Evolutionary conservation across 2,329 filamentous ascomycete genomes (phyloP).

Genomic region (Boeremia lycopersici): DNA sequence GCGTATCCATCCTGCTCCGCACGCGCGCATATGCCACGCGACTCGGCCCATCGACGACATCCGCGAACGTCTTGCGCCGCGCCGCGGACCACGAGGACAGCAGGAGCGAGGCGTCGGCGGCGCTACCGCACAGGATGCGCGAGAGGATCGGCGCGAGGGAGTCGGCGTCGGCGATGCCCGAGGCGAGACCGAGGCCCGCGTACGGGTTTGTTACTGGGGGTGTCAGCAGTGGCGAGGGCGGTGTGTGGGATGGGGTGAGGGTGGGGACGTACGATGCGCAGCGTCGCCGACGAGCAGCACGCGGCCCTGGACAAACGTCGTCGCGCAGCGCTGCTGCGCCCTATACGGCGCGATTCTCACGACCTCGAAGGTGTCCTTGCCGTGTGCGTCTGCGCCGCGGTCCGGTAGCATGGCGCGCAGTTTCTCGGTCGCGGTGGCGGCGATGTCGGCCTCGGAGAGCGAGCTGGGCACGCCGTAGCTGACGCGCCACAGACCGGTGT

Average conservation of each 20-base stretch:
- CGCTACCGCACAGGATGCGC: constrained; percentile 27
- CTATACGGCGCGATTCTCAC: constrained; percentile 49
- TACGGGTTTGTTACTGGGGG: constrained; percentile 45
- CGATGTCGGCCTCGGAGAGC: constrained; percentile 40
- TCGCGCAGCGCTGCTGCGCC: constrained; percentile 49
- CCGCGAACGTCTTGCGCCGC: constrained; percentile 42
- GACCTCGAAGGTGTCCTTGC: constrained; percentile 35
- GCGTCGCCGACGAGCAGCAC: constrained; percentile 49
- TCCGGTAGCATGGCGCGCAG: constrained; percentile 40
- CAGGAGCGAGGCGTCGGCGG: constrained; percentile 29
- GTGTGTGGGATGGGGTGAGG: background rate
- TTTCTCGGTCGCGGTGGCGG: constrained; percentile 33
- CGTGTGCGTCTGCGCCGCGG: constrained; percentile 22
- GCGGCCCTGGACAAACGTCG: constrained; percentile 38
- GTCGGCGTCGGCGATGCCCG: constrained; percentile 44
- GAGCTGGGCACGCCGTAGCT: constrained; percentile 47
- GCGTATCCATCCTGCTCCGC: constrained; percentile 30
- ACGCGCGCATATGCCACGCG: constrained; percentile 38
- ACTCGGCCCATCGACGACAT: constrained; percentile 44
- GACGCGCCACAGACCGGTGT: constrained; percentile 49
- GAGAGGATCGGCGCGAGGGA: constrained; percentile 37
- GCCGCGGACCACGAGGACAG: constrained; percentile 45
- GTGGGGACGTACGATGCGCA: constrained; percentile 40
- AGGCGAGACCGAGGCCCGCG: constrained; percentile 43
- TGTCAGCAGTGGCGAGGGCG: background rate